phyloP scores from a whole-genome alignment of 2,329 filamentous ascomycete species.

The Penicillium aurantiogriseum region DNA sequence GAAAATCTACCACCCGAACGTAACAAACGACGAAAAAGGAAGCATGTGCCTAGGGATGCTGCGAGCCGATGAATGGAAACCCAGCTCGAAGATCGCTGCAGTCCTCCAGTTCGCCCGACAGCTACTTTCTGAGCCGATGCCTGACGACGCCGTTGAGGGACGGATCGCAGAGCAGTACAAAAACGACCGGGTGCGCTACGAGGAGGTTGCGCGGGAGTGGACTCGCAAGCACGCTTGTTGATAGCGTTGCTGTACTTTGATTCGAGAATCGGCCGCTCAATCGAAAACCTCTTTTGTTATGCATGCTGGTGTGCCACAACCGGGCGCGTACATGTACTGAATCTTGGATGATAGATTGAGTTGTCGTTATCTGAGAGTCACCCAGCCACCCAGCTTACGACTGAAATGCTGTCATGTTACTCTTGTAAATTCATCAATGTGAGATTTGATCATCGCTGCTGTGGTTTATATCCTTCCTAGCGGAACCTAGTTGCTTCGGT shows the following conservation, averaged over 20 bases:
- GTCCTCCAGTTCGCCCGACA: slow-evolving; percentile 75
- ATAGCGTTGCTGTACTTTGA: slow-evolving; percentile 25
- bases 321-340: neutral
- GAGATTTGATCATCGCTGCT: neutral
- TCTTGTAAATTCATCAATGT: neutral
- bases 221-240: slow-evolving; percentile 67
- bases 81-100: slow-evolving; percentile 69
- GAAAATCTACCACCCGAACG: slow-evolving; percentile 93
- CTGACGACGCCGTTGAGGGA: slow-evolving; percentile 84
- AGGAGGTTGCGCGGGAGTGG: slow-evolving; percentile 72
- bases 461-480: neutral
- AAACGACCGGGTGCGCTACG: slow-evolving; percentile 65
- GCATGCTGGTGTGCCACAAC: no score
- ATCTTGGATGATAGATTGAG: neutral
- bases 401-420: slow-evolving; percentile 12
- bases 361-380: neutral
- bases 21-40: slow-evolving; percentile 81
- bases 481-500: neutral
- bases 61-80: slow-evolving; percentile 89
- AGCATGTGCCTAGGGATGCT: slow-evolving; percentile 83
- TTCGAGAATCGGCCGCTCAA: neutral
- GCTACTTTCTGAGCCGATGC: slow-evolving; percentile 76
- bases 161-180: slow-evolving; percentile 83
- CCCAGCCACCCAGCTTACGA: slow-evolving; percentile 4
- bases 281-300: neutral